Evolutionary conservation across 2,329 filamentous ascomycete genomes (phyloP), one percentile per base, ranked within the genome.

Genomic region (Stemphylium vesicarium): DNA sequence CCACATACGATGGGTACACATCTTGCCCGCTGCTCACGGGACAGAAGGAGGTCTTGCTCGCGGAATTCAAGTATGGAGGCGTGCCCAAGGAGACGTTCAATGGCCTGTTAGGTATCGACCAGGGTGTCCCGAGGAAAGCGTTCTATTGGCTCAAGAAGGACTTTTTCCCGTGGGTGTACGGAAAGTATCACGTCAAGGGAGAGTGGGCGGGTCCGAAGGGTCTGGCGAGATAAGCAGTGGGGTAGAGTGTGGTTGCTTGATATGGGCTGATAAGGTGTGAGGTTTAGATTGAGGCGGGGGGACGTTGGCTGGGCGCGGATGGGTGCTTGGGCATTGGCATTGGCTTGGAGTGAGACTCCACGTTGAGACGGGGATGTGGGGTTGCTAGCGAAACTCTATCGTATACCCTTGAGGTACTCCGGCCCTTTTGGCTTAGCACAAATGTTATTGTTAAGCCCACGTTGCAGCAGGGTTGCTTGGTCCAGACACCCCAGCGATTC

Each of bases 131-230:
- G 2, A 79, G 84, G 3, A 79, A 81, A 3, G 75, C 81, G 0
- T 88, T 88, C 65, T 88, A 85, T 60, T 77, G 87, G 62, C 62
- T 88, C 39, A 88, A 88, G 78, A 88, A 85, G 74, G 81, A 87
- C 65, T 88, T 88, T 64, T 88, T 88, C 73, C 85, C 85, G 0
- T 88, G 85, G 85, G 85, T 88, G 2, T 88, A 88, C 72, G 81
- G 79, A 48, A 80, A 83, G 33, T 80, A 78, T 33, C 82, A 86
- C 80, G 80, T 88, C 6, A 87, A 85, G 74, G 85, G 85, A 5
- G 83, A 78, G 7, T 88, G 85, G 85, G 84, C 77, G 18, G 85
- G 85, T 5, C 83, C 85, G 0, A 84, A 82, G 68, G 85, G 85
- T 0, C 85, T 60, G 35, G 64, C 69, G 29, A 61, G 53, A 13